Conservation (phyloP, 2,329 filamentous ascomycete genomes). For the Verruconis gallopava region DNA sequence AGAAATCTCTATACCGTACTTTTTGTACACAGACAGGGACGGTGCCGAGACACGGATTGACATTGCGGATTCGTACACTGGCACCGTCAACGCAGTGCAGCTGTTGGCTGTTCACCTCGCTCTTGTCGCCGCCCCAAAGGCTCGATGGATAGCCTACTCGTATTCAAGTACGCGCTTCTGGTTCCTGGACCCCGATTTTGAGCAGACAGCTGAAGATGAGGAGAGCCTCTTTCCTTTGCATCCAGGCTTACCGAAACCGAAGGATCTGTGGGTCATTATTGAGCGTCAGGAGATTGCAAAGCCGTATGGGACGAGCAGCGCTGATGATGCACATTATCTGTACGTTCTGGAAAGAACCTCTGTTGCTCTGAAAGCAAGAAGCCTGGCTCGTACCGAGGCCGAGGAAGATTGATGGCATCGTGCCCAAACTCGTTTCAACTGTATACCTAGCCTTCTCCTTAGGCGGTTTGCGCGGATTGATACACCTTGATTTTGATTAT, state of each 20-base stretch:
- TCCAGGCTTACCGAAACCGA: neutral
- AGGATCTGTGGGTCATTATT: neutral
- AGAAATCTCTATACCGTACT: slow-evolving; percentile 20
- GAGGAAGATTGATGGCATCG: too few relatives aligned
- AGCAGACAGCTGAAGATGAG: neutral
- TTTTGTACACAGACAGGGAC: neutral
- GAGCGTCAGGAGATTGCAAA: neutral
- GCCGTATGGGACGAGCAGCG: neutral
- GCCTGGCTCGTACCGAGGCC: too few relatives aligned
- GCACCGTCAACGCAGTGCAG: slow-evolving; percentile 24
- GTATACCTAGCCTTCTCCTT: too few relatives aligned
- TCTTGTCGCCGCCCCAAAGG: slow-evolving; percentile 23
- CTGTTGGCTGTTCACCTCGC: slow-evolving; percentile 29
- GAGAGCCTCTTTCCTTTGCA: neutral
- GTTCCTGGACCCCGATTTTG: slow-evolving; percentile 16
- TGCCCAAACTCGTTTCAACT: too few relatives aligned
- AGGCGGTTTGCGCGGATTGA: too few relatives aligned
- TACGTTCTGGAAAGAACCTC: neutral
- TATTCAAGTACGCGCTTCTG: slow-evolving; percentile 28
- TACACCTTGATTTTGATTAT: too few relatives aligned
- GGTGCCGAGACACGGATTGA: neutral
- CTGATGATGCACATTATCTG: neutral
- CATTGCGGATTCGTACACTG: slow-evolving; percentile 5
- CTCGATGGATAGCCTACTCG: slow-evolving; percentile 27
- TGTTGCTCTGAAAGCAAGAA: neutral